phyloP scores from a whole-genome alignment of 2,329 filamentous ascomycete species.

The Neofusicoccum umdonicola region DNA sequence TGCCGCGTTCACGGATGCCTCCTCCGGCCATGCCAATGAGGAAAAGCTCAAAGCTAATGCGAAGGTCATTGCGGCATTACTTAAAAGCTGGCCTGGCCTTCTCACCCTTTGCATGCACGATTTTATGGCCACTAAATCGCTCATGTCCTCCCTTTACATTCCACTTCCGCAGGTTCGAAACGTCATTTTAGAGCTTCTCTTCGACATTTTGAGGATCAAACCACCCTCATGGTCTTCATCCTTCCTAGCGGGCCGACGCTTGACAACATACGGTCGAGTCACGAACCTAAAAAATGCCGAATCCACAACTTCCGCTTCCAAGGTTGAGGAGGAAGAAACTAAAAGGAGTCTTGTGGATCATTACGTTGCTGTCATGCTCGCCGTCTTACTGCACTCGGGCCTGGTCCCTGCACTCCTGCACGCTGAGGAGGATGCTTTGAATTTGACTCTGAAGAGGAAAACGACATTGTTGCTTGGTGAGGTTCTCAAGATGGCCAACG shows the following conservation, averaged over 20 bases:
- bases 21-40: slow-evolving; percentile 51
- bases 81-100: slow-evolving; percentile 92
- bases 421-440: slow-evolving; percentile 67
- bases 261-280: slow-evolving; percentile 96
- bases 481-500: slow-evolving; percentile 83
- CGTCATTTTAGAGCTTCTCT: slow-evolving; percentile 83
- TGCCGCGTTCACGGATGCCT: slow-evolving; percentile 86
- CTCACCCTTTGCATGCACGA: slow-evolving; percentile 86
- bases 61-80: slow-evolving; percentile 83
- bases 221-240: slow-evolving; percentile 92
- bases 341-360: slow-evolving; percentile 83
- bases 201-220: slow-evolving; percentile 82
- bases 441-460: slow-evolving; percentile 74
- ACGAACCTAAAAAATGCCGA: slow-evolving; percentile 72
- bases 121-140: slow-evolving; percentile 77
- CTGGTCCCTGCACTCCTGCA: slow-evolving; percentile 55
- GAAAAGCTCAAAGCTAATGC: slow-evolving; percentile 79
- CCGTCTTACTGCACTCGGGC: slow-evolving; percentile 79
- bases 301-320: slow-evolving; percentile 50
- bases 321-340: slow-evolving; percentile 62
- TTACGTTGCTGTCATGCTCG: slow-evolving; percentile 84
- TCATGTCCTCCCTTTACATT: slow-evolving; percentile 66
- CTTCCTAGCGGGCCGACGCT: slow-evolving; percentile 83
- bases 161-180: slow-evolving; percentile 60
- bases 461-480: slow-evolving; percentile 89